These are phyloP conservation scores for Chaetomium olivaceum DNA, from an alignment of 2,329 filamentous ascomycete species.

Conservation along the genomic window DNA sequence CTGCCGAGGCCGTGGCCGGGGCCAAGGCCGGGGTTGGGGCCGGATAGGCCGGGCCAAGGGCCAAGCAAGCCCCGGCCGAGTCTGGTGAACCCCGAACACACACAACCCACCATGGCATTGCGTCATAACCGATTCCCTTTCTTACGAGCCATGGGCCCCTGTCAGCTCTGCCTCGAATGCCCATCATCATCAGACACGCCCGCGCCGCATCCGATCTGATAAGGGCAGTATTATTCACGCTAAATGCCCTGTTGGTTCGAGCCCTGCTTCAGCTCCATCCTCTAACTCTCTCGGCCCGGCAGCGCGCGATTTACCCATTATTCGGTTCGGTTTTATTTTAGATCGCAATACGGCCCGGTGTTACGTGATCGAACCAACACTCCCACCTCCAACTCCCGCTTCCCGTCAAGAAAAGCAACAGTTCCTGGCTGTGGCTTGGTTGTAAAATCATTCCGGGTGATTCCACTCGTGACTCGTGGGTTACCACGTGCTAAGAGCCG, in stretches of 20 bases:
- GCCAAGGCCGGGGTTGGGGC: background rate
- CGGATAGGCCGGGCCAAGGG: background rate
- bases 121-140: conserved; percentile 1
- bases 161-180: background rate
- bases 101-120: background rate
- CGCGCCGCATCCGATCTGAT: conserved; percentile 21
- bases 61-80: background rate
- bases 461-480: background rate
- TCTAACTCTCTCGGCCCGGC: conserved; percentile 7
- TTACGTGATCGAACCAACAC: conserved; percentile 20
- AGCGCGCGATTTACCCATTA: conserved; percentile 3
- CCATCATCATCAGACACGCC: conserved; percentile 3
- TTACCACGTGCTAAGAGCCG: background rate
- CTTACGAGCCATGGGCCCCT: background rate
- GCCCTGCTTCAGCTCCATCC: conserved; percentile 17
- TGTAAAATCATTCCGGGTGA: background rate
- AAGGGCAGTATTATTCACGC: background rate
- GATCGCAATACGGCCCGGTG: background rate
- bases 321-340: conserved; percentile 7
- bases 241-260: conserved; percentile 21
- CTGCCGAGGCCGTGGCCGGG: conserved; percentile 3
- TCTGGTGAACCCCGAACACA: background rate
- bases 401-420: too few species aligned
- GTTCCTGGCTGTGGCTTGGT: background rate
- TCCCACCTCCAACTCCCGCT: background rate